A percentile compares a stretch with the other conserved stretches of the same genome.
These are phyloP conservation scores for Akanthomyces uredinophilus DNA, from an alignment of 2,329 filamentous ascomycete species.

Conservation along the genomic window DNA sequence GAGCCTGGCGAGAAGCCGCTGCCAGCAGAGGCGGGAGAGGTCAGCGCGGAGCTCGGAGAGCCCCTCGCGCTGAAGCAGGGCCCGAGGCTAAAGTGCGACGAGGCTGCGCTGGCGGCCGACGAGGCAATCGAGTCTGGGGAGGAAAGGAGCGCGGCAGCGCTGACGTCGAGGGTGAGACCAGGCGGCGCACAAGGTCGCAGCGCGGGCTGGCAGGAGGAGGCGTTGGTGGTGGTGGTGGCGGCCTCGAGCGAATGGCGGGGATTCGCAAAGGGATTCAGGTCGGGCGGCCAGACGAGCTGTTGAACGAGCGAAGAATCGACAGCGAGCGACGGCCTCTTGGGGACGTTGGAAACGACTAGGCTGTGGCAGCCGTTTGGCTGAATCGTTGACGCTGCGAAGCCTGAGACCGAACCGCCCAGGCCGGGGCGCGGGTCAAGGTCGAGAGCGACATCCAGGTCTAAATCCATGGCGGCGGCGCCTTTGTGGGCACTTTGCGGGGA, in stretches of 20 bases:
- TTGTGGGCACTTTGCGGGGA: neutral
- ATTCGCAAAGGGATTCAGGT: constrained; percentile 11
- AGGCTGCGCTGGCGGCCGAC: neutral
- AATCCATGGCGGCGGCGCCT: neutral
- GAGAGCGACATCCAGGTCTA: neutral
- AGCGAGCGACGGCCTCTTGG: neutral
- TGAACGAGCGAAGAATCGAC: neutral
- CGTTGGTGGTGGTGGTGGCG: neutral
- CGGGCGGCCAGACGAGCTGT: constrained; percentile 5
- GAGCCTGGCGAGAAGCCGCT: constrained; percentile 12
- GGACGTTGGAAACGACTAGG: neutral
- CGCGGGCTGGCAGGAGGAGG: neutral
- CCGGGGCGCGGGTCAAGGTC: constrained; percentile 1
- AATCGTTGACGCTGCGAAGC: constrained; percentile 5
- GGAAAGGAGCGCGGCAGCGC: constrained; percentile 6
- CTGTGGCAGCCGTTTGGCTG: constrained; percentile 11
- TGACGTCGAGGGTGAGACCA: constrained; percentile 13
- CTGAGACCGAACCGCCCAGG: neutral
- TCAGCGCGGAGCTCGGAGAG: constrained; percentile 1
- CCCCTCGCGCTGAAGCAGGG: constrained; percentile 13
- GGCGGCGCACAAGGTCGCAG: neutral
- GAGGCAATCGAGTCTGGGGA: constrained; percentile 8
- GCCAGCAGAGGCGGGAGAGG: constrained; percentile 8
- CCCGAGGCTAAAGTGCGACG: neutral
- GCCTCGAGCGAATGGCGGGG: constrained; percentile 1